Base-by-base conservation (phyloP, 768 basidiomycete species). In the Myochromella boudieri region DNA sequence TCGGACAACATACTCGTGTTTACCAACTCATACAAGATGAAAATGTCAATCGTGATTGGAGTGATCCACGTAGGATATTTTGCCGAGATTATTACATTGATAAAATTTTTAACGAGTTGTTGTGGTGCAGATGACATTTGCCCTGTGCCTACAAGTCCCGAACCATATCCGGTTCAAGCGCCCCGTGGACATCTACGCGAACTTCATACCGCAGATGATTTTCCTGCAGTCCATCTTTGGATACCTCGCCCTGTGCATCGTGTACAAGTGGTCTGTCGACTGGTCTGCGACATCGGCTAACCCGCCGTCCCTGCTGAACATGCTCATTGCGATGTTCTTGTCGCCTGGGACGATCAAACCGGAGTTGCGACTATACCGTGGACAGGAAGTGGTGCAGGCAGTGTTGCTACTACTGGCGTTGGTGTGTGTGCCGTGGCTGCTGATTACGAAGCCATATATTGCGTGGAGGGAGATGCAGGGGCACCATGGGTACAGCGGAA, bases 11-110 rank as follows among this genome's bases (percentile, higher is more conserved):
- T 75, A 1, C 77, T 99, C 48, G 84, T 97, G 33, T 99, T 98
- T 68, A 88, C 87, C 42, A 99, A 99, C 69, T 97, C 95, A 29
- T 95, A 95, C 75, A 99, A 98, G 84, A 99, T 99, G 97, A 98
- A 99, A 74, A 93, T 98, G 92, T 90, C 92, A 17, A 85, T 99
- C 60, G 82, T 98, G 27, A 68, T 99, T 43, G 97, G 97, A 65
- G 95, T 99, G 54, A 88, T 89, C 49, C 95, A 99, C 66, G 95
- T 97, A 70, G 57, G 84, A 69, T 41, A 38, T 28, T 24, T 45
- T 15, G 17, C 52, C 29, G 51, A 26, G 18, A 37, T 27, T 32
- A 32, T 33, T 43, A 44, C 33, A 15, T 31, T 52, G 38, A 56
- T 42, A 44, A 32, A 42, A 28, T 46, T 46, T 26, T 21, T 22